Percentiles rank a stretch among this genome's conserved stretches.
phyloP scores from a whole-genome alignment of 2,329 filamentous ascomycete species.

The Albophoma yamanashiensis region DNA sequence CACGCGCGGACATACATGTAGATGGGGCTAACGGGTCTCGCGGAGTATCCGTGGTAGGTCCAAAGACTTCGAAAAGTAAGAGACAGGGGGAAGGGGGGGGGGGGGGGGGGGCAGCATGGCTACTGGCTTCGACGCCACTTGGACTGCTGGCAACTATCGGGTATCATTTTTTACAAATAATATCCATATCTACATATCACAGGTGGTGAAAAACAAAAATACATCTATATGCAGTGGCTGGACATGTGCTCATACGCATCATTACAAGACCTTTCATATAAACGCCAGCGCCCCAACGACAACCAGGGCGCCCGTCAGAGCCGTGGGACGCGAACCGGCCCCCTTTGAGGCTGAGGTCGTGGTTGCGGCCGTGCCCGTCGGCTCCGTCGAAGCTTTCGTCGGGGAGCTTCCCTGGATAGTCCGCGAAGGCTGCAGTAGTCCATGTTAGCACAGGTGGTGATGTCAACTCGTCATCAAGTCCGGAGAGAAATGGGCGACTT shows the following conservation, averaged over 20 bases:
- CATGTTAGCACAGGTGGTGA: neutral
- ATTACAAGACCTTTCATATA: slow-evolving; percentile 2
- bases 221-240: neutral
- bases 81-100: no score
- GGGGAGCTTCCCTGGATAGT: neutral
- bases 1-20: no score
- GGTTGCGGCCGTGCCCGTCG: neutral
- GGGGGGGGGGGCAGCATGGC: no score
- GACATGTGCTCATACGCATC: neutral
- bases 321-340: slow-evolving; percentile 2
- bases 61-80: no score
- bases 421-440: slow-evolving; percentile 2
- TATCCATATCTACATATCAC: neutral
- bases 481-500: neutral
- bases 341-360: slow-evolving; percentile 2
- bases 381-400: neutral
- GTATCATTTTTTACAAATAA: neutral
- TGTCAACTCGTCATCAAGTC: neutral
- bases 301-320: neutral
- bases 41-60: no score
- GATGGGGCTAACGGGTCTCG: no score
- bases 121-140: no score
- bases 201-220: neutral
- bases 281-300: slow-evolving; percentile 1
- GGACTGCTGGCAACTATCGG: no score